phyloP scores from a whole-genome alignment of 352 stramenopile species.

The Phytopythium delawarense region DNA sequence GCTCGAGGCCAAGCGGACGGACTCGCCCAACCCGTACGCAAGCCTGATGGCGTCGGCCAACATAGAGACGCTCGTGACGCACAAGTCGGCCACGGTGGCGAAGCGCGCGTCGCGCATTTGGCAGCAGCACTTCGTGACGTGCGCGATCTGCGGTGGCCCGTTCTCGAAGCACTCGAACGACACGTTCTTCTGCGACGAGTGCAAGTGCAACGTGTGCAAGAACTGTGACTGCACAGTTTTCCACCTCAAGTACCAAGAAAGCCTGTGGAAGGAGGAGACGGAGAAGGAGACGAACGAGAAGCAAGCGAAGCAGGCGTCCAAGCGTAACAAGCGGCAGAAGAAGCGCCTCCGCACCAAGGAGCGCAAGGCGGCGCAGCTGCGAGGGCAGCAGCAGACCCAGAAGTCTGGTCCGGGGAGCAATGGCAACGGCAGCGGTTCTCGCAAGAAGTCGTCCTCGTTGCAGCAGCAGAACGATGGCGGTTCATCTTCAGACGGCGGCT shows the following conservation, averaged over 20 bases:
- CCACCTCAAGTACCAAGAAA: conserved; percentile 97
- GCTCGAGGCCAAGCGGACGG: conserved; percentile 78
- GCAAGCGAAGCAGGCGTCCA: conserved; percentile 84
- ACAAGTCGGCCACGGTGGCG: conserved; percentile 93
- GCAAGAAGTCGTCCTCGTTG: conserved; percentile 22
- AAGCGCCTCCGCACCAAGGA: conserved; percentile 83
- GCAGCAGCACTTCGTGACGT: conserved; percentile 97
- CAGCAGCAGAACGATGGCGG: conserved; percentile 32
- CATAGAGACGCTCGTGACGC: conserved; percentile 91
- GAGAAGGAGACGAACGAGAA: conserved; percentile 90
- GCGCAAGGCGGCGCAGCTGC: conserved; percentile 62
- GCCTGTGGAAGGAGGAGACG: conserved; percentile 92
- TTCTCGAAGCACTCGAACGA: conserved; percentile 95
- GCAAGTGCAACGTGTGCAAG: conserved; percentile 97
- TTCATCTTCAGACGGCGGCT: conserved; percentile 53
- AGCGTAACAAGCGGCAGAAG: conserved; percentile 83
- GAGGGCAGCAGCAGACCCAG: conserved; percentile 30
- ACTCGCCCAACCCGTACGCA: conserved; percentile 87
- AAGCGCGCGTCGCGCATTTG: conserved; percentile 97
- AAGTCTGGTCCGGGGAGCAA: conserved; percentile 19
- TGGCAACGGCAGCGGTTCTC: conserved; percentile 18
- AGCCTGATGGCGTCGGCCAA: conserved; percentile 87
- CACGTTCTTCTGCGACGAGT: conserved; percentile 97
- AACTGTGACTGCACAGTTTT: conserved; percentile 97
- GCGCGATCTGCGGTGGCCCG: conserved; percentile 93